These are phyloP conservation scores for Fusarium verrucosum DNA, from an alignment of 2,329 filamentous ascomycete species.

Conservation along the genomic window DNA sequence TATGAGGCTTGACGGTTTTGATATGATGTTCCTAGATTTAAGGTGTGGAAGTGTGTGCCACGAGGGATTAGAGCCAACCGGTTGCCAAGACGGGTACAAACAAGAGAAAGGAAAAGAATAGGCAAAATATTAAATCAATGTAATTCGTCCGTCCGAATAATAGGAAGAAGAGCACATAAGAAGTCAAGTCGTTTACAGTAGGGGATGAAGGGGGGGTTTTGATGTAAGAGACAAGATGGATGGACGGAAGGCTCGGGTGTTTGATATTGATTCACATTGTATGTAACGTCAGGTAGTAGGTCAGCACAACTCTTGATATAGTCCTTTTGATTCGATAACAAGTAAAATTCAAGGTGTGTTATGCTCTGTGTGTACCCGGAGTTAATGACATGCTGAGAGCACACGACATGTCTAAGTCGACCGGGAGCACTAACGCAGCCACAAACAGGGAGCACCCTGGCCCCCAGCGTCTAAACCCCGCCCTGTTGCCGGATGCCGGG, in stretches of 20 bases:
- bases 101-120: not conserved
- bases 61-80: not conserved
- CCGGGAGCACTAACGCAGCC: slow-evolving; percentile 12
- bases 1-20: not conserved
- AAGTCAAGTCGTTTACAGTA: not conserved
- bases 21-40: not conserved
- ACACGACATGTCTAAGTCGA: slow-evolving; percentile 31
- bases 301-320: not conserved
- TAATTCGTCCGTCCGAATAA: not conserved
- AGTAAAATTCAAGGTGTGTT: not conserved
- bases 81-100: not conserved
- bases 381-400: slow-evolving; percentile 14
- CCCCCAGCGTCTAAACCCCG: slow-evolving; percentile 14
- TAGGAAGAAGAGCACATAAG: not conserved
- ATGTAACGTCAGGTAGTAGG: too few relatives aligned
- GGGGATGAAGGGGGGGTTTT: slow-evolving; percentile 22
- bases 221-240: slow-evolving; percentile 10
- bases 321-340: not conserved
- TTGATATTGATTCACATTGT: slow-evolving; percentile 7
- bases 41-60: not conserved
- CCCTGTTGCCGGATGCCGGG: slow-evolving; percentile 25
- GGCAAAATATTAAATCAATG: not conserved
- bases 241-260: slow-evolving; percentile 22
- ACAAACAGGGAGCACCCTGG: slow-evolving; percentile 20
- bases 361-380: slow-evolving; percentile 12